Evolutionary conservation across 2,329 filamentous ascomycete genomes (phyloP).

Genomic region (Colletotrichum melonis): DNA sequence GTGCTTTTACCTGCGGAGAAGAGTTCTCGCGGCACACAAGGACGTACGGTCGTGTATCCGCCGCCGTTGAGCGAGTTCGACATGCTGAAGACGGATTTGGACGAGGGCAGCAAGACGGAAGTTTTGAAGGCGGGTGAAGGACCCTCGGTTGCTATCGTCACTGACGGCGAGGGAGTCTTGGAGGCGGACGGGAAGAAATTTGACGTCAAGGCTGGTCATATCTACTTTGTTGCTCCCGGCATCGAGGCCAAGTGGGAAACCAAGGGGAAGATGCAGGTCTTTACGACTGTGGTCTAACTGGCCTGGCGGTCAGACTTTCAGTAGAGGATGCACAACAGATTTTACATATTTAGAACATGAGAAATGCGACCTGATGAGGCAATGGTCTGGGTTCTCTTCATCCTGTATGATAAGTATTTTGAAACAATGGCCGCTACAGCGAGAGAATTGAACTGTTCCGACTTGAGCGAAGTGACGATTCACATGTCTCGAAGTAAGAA

Average conservation of each 20-base stretch:
- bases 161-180: conserved; percentile 68
- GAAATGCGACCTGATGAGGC: not conserved
- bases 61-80: conserved; percentile 80
- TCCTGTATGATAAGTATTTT: not conserved
- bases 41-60: conserved; percentile 71
- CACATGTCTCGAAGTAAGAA: too few species aligned
- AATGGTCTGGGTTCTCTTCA: not conserved
- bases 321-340: not conserved
- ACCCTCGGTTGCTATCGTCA: conserved; percentile 73
- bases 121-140: conserved; percentile 65
- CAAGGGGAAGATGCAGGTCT: conserved; percentile 47
- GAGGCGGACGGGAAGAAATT: conserved; percentile 62
- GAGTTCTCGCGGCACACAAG: conserved; percentile 59
- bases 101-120: conserved; percentile 69
- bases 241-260: conserved; percentile 46
- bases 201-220: conserved; percentile 69
- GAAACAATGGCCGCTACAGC: not conserved
- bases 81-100: conserved; percentile 71
- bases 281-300: conserved; percentile 46
- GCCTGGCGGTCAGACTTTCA: not conserved
- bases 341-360: not conserved
- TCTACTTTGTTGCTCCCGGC: conserved; percentile 75
- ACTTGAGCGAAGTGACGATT: too few species aligned
- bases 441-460: too few species aligned
- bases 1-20: conserved; percentile 57